phyloP scores from a whole-genome alignment of 129 eudicot species.

The Deinandra increscens region DNA sequence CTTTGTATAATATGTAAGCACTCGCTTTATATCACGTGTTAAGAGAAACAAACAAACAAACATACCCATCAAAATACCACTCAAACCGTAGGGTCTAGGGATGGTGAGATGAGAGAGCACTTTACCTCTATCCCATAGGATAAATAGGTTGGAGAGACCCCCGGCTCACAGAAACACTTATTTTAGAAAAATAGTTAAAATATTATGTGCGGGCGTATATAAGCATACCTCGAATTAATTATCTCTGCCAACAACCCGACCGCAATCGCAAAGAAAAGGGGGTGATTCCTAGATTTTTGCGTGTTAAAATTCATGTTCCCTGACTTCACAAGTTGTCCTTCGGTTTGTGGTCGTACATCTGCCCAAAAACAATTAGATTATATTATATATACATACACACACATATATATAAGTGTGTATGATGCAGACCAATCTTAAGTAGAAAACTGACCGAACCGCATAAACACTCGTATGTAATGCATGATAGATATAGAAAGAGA shows the following conservation, averaged over 20 bases:
- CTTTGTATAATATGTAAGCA: conserved; percentile 6
- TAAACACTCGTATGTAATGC: too few relatives aligned
- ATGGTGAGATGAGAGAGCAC: too few relatives aligned
- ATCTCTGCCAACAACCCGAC: conserved; percentile 90
- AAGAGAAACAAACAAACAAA: too few relatives aligned
- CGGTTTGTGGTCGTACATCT: conserved; percentile 48
- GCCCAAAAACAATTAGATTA: conserved; percentile 14
- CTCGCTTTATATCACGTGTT: neutral
- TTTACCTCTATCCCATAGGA: too few relatives aligned
- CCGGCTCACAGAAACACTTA: too few relatives aligned
- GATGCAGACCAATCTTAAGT: too few relatives aligned
- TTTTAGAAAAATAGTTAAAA: too few relatives aligned
- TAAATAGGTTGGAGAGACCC: too few relatives aligned
- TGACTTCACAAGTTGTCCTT: conserved; percentile 36
- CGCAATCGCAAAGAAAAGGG: conserved; percentile 87
- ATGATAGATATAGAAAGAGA: too few relatives aligned
- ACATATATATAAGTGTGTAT: too few relatives aligned
- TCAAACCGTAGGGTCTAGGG: too few relatives aligned
- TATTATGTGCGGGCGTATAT: neutral
- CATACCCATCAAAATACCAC: too few relatives aligned
- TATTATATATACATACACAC: neutral
- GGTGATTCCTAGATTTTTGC: conserved; percentile 61
- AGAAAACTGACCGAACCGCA: conserved; percentile 56
- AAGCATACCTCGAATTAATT: conserved; percentile 77
- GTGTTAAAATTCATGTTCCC: conserved; percentile 31